These are phyloP conservation scores for Cinnamomum micranthum DNA, from an alignment of 164 flowering plant genomes.

Conservation along the genomic window DNA sequence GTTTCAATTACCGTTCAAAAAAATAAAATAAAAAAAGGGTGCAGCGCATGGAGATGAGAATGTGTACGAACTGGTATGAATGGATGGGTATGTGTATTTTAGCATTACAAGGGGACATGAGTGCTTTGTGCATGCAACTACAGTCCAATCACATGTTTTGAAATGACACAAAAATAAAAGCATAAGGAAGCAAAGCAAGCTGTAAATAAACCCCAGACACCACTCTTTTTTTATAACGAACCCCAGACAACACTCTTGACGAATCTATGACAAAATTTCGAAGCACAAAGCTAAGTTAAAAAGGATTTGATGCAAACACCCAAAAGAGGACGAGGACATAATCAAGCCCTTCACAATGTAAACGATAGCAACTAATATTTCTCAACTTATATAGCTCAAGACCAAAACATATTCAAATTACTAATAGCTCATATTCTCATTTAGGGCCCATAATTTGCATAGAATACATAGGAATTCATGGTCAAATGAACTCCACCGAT, in stretches of 20 bases:
- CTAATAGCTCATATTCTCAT: too few relatives aligned
- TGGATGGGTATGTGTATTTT: neutral
- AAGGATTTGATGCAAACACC: neutral
- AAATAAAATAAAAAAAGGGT: too few relatives aligned
- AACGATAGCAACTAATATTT: neutral
- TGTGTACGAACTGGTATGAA: neutral
- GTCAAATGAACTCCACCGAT: too few relatives aligned
- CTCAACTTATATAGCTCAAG: neutral
- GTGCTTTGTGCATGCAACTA: neutral
- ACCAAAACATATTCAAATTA: neutral
- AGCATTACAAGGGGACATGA: neutral
- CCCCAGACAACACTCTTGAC: too few relatives aligned
- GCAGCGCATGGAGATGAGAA: neutral
- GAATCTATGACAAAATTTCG: too few relatives aligned
- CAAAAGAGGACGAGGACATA: neutral
- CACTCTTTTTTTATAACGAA: too few relatives aligned
- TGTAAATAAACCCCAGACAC: too few relatives aligned
- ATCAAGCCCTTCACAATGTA: neutral
- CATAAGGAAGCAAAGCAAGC: neutral
- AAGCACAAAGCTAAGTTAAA: too few relatives aligned
- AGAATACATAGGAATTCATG: too few relatives aligned
- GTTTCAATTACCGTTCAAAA: too few relatives aligned
- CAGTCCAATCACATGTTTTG: too few relatives aligned
- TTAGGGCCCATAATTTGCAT: too few relatives aligned
- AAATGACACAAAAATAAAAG: neutral